Conservation (phyloP, 371 early-diverging fungal genomes). For the Mucor racemosus region DNA sequence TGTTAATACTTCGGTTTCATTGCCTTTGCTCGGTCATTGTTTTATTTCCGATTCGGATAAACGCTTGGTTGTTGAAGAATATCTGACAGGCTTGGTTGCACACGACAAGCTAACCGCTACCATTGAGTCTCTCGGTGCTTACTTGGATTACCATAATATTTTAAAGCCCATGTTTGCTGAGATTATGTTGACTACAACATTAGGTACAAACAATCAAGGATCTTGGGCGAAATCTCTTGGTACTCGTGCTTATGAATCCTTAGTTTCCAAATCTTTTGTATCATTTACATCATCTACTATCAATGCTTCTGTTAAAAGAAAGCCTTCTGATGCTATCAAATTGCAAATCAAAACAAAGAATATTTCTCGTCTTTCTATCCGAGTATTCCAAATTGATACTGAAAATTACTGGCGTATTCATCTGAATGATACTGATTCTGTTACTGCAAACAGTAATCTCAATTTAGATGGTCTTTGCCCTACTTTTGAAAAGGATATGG, state of each 20-base stretch:
- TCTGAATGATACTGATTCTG: background rate
- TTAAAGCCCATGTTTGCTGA: constrained; percentile 28
- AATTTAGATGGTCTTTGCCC: constrained; percentile 50
- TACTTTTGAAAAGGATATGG: constrained; percentile 40
- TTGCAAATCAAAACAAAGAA: constrained; percentile 41
- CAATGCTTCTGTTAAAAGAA: constrained; percentile 16
- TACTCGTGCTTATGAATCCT: constrained; percentile 14
- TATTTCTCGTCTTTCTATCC: constrained; percentile 36
- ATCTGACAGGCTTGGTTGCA: constrained; percentile 26
- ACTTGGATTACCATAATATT: constrained; percentile 22
- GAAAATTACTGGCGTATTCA: constrained; percentile 44
- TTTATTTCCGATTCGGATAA: background rate
- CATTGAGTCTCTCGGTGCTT: constrained; percentile 21
- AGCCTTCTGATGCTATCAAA: constrained; percentile 24
- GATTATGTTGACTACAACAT: constrained; percentile 22
- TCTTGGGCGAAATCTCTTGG: constrained; percentile 20
- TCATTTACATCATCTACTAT: constrained; percentile 23
- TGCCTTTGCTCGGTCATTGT: constrained; percentile 12
- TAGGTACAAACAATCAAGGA: background rate
- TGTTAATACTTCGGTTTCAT: background rate
- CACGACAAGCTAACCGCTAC: constrained; percentile 19
- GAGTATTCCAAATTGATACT: constrained; percentile 47
- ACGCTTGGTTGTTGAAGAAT: constrained; percentile 15
- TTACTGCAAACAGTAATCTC: constrained; percentile 17
- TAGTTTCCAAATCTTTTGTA: constrained; percentile 25